Conservation (phyloP, 352 stramenopile species). For the Phytophthora constricta region DNA sequence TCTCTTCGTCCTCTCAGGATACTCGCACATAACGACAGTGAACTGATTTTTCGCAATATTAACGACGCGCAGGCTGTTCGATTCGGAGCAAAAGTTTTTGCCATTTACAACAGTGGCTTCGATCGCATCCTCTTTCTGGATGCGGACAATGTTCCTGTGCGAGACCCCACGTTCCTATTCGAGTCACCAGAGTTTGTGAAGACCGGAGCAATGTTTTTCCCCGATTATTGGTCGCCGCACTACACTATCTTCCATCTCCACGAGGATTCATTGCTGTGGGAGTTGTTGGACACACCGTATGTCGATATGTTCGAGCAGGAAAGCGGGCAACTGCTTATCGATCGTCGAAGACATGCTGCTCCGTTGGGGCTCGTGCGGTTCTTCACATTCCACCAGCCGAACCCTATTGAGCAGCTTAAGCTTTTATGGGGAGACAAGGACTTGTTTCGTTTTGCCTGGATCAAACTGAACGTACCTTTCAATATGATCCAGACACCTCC, state of each 20-base stretch:
- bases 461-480: conserved; percentile 49
- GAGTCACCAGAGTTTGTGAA: conserved; percentile 40
- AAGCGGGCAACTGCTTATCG: conserved; percentile 29
- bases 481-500: conserved; percentile 60
- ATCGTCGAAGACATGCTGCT: conserved; percentile 19
- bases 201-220: conserved; percentile 63
- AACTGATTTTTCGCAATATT: conserved; percentile 25
- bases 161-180: conserved; percentile 61
- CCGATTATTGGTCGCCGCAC: conserved; percentile 62
- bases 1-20: conserved; percentile 18
- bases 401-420: conserved; percentile 41
- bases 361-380: conserved; percentile 36
- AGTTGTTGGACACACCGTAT: conserved; percentile 49
- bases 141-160: conserved; percentile 57
- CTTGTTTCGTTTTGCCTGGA: conserved; percentile 65
- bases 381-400: conserved; percentile 51
- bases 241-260: conserved; percentile 72
- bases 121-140: conserved; percentile 47
- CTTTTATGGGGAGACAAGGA: conserved; percentile 67
- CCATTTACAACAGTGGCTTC: conserved; percentile 39
- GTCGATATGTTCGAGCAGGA: conserved; percentile 60
- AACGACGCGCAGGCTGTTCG: conserved; percentile 13
- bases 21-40: not conserved
- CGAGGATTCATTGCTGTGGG: conserved; percentile 55
- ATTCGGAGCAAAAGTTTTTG: conserved; percentile 51